Evolutionary conservation across 768 basidiomycete species (phyloP), one percentile per base, ranked within the genome.

Genomic region (Psilocybe cyanescens): DNA sequence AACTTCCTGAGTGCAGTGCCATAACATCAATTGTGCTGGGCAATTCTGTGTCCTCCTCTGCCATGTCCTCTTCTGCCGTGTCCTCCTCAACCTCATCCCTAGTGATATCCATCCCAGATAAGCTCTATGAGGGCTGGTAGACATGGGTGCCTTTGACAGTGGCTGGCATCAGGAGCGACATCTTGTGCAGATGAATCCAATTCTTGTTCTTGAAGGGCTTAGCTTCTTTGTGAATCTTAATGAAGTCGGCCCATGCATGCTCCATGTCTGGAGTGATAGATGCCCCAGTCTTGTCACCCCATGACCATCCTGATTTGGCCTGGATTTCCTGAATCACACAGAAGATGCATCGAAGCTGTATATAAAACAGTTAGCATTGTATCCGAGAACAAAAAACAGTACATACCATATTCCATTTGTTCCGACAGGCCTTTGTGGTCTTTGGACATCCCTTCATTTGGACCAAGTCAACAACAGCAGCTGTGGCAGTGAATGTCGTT

Each of bases 291-390:
- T 51, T 59, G 46, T 72, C 66, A 54, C 45, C 60, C 70, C 73
- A 74, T 16, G 60, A 67, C 68, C 66, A 74, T 41, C 73, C 70
- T 8, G 69, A 70, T 16, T 46, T 30, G 1, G n/a, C 30, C 60
- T 65, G 64, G 55, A 71, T 67, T 11, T 59, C 59, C 47, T 67
- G 67, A 11, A 73, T 68, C 7, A 47, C 62, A 37, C 49, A 17
- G 33, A 59, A 67, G 11, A 30, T 63, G 3, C n/a, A 50, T 35
- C 56, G 45, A 11, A 69, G 59, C 68, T 70, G 44, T 52, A n/a
- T 50, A 16, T 33, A 30, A 48, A 30, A 33, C 2, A 17, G 17
- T 41, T 29, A 41, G 47, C 12, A 47, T 53, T 29, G 53, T 24
- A 49, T 35, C 8, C 53, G 17, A 24, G 30, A n/a, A 46, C 31